phyloP scores from a whole-genome alignment of 768 basidiomycete genomes.

The Sporobolomyces roseus region DNA sequence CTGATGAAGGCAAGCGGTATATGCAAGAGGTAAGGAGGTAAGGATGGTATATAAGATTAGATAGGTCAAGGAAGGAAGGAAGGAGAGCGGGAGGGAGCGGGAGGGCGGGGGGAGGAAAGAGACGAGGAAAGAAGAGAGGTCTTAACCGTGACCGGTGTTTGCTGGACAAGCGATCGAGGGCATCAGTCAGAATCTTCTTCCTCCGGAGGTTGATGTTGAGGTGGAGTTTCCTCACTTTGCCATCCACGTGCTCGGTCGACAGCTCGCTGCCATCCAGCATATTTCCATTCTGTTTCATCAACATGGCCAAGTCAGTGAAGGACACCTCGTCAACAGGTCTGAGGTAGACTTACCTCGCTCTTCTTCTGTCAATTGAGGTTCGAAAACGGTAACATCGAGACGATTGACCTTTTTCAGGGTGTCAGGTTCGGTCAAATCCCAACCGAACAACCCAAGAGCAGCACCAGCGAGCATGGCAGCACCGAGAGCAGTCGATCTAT shows the following conservation, averaged over 20 bases:
- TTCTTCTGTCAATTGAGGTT: constrained; percentile 56
- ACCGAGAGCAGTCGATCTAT: constrained; percentile 87
- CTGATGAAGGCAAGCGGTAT: not conserved
- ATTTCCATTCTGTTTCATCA: constrained; percentile 54
- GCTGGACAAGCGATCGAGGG: constrained; percentile 5
- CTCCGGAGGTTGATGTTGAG: not conserved
- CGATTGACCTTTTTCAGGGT: constrained; percentile 83
- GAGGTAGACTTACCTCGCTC: constrained; percentile 50
- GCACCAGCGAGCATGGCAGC: constrained; percentile 89
- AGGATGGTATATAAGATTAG: not conserved
- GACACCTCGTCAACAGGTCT: not conserved
- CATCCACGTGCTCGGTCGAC: constrained; percentile 78
- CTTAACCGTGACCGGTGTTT: constrained; percentile 31
- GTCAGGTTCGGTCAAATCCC: constrained; percentile 79
- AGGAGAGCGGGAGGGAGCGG: no score
- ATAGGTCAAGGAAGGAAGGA: no score
- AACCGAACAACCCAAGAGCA: constrained; percentile 81
- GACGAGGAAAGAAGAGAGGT: not conserved
- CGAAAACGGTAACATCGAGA: constrained; percentile 69
- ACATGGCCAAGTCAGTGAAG: not conserved
- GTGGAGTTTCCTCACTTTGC: constrained; percentile 53
- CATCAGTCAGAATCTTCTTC: constrained; percentile 10
- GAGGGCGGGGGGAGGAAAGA: no score
- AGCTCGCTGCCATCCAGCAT: constrained; percentile 81
- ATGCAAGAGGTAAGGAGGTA: constrained; percentile 4